Conservation (phyloP, 2,329 filamentous ascomycete species). For the Thermothelomyces thermophilus region DNA sequence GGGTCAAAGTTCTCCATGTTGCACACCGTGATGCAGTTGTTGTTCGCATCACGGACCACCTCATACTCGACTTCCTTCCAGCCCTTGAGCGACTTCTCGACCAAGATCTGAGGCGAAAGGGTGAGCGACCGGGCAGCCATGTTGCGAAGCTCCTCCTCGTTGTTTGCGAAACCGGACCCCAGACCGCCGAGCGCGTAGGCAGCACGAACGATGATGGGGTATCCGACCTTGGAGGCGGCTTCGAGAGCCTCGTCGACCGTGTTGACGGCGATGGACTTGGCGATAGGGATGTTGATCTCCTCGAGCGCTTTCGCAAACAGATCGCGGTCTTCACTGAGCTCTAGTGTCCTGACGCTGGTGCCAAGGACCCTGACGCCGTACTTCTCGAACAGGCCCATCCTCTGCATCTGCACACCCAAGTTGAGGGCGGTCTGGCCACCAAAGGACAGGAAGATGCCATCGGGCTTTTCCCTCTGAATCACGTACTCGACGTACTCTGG, state of each 20-base stretch:
- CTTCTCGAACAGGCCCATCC: constrained; percentile 88
- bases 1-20: constrained; percentile 99
- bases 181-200: constrained; percentile 95
- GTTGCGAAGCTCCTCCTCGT: constrained; percentile 87
- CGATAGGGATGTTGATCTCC: constrained; percentile 96
- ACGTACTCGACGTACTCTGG: constrained; percentile 97
- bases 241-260: constrained; percentile 88
- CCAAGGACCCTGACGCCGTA: constrained; percentile 94
- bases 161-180: constrained; percentile 91
- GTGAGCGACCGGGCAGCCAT: constrained; percentile 89
- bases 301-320: constrained; percentile 92
- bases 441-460: constrained; percentile 96
- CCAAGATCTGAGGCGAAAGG: constrained; percentile 89
- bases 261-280: constrained; percentile 86
- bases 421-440: constrained; percentile 97
- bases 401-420: constrained; percentile 94
- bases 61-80: constrained; percentile 99
- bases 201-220: constrained; percentile 95
- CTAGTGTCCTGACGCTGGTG: constrained; percentile 87
- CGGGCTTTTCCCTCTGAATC: constrained; percentile 87
- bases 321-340: constrained; percentile 93
- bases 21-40: constrained; percentile 99
- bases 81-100: constrained; percentile 97
- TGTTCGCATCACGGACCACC: constrained; percentile 90
- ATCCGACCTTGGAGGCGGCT: constrained; percentile 80